Evolutionary conservation across 441 rosid species (phyloP).

Genomic region (Populus tomentosa): DNA sequence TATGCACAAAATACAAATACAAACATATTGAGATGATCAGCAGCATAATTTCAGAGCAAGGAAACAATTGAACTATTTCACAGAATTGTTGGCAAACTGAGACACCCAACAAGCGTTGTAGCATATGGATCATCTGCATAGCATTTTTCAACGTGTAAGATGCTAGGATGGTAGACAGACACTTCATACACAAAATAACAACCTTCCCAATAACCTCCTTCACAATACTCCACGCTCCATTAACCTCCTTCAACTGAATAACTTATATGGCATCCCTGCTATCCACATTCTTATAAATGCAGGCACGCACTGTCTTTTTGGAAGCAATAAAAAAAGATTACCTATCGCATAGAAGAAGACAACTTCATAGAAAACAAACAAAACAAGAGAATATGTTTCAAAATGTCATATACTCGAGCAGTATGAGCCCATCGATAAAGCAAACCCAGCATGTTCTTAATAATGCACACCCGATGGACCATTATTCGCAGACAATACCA

Average conservation of each 20-base stretch:
- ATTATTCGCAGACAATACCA: constrained; percentile 21
- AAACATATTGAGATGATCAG: constrained; percentile 3
- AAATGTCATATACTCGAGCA: constrained; percentile 57
- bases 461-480: constrained; percentile 63
- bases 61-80: constrained; percentile 18
- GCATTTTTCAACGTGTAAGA: constrained; percentile 68
- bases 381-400: neutral
- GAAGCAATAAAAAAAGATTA: constrained; percentile 14
- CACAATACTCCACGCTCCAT: constrained; percentile 70
- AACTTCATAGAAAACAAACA: constrained; percentile 10
- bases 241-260: constrained; percentile 48
- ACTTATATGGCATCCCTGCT: constrained; percentile 50
- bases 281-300: constrained; percentile 47
- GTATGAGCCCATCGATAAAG: constrained; percentile 95
- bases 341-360: neutral
- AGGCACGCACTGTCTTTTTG: constrained; percentile 54
- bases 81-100: constrained; percentile 23
- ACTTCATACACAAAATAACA: constrained; percentile 84
- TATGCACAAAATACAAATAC: constrained; percentile 1
- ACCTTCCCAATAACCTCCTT: constrained; percentile 78
- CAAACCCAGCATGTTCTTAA: constrained; percentile 45
- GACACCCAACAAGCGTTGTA: too few relatives aligned
- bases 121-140: constrained; percentile 64
- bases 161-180: constrained; percentile 78
- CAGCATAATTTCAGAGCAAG: constrained; percentile 10